Evolutionary conservation across 2,329 filamentous ascomycete genomes (phyloP).

Genomic region (Hypoxylon sp.): DNA sequence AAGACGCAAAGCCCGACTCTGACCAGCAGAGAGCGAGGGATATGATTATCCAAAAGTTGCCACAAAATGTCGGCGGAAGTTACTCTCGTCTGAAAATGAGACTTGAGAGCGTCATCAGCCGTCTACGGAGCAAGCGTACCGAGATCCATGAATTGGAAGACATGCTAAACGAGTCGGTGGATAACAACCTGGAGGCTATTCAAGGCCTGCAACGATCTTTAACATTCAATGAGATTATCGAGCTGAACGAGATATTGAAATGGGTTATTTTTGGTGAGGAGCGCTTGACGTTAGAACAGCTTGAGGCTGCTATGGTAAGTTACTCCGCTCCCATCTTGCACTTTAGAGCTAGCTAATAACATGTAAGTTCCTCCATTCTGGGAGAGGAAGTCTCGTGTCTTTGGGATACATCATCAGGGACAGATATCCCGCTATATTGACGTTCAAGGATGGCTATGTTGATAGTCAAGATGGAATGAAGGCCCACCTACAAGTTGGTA

Average conservation of each 20-base stretch:
- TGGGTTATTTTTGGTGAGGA: constrained; percentile 36
- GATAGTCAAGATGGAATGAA: constrained; percentile 30
- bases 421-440: constrained; percentile 38
- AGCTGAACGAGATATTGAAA: constrained; percentile 42
- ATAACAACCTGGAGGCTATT: constrained; percentile 38
- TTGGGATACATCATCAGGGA: constrained; percentile 38
- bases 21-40: constrained; percentile 31
- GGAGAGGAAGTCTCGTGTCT: constrained; percentile 33
- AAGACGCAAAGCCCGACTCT: constrained; percentile 30
- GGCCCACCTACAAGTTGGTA: constrained; percentile 30
- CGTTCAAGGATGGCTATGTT: constrained; percentile 29
- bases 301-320: constrained; percentile 41
- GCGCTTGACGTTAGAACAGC: constrained; percentile 27
- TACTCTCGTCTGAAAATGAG: constrained; percentile 33
- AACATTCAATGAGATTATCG: constrained; percentile 33
- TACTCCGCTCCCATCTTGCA: neutral
- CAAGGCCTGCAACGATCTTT: constrained; percentile 38
- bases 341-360: constrained; percentile 6
- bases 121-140: constrained; percentile 32
- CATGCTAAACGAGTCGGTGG: constrained; percentile 33
- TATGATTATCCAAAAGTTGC: constrained; percentile 35
- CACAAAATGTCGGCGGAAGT: constrained; percentile 29
- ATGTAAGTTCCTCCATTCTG: constrained; percentile 34
- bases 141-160: constrained; percentile 27
- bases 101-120: constrained; percentile 33